phyloP scores from a whole-genome alignment of 768 basidiomycete genomes.

The Suillus clintonianus region DNA sequence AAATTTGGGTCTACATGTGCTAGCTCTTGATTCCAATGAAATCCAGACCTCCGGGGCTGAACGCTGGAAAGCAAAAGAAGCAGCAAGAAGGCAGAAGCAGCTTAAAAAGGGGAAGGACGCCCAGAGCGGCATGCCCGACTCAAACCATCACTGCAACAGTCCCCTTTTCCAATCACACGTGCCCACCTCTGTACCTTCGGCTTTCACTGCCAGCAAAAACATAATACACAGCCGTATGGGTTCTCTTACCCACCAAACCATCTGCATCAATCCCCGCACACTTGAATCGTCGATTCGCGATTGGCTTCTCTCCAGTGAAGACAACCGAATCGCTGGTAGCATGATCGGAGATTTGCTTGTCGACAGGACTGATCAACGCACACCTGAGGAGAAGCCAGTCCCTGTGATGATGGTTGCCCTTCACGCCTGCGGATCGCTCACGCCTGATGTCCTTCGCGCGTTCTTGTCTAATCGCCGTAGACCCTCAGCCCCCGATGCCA shows the following conservation, averaged over 20 bases:
- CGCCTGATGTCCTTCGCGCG: constrained; percentile 63
- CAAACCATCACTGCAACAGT: neutral
- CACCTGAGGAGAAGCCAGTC: constrained; percentile 6
- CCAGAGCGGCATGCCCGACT: neutral
- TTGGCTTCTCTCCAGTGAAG: constrained; percentile 44
- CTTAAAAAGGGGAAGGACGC: constrained; percentile 9
- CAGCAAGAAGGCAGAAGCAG: constrained; percentile 17
- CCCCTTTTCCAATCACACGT: constrained; percentile 1
- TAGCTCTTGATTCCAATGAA: constrained; percentile 67
- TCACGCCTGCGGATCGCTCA: constrained; percentile 77
- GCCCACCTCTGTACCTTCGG: neutral
- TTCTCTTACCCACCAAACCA: constrained; percentile 55
- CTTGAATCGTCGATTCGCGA: constrained; percentile 48
- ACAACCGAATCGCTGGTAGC: neutral
- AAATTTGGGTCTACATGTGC: constrained; percentile 44
- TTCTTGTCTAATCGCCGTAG: constrained; percentile 36
- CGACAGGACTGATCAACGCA: neutral
- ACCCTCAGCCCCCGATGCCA: constrained; percentile 4
- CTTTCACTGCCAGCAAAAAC: neutral
- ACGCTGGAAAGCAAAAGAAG: constrained; percentile 38
- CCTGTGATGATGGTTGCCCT: constrained; percentile 68
- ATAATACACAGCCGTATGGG: constrained; percentile 16
- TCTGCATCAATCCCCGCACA: constrained; percentile 52
- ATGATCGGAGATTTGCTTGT: neutral
- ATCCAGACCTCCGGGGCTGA: constrained; percentile 61